phyloP scores from a whole-genome alignment of 257 asterid genomes.

The Ilex asprella region DNA sequence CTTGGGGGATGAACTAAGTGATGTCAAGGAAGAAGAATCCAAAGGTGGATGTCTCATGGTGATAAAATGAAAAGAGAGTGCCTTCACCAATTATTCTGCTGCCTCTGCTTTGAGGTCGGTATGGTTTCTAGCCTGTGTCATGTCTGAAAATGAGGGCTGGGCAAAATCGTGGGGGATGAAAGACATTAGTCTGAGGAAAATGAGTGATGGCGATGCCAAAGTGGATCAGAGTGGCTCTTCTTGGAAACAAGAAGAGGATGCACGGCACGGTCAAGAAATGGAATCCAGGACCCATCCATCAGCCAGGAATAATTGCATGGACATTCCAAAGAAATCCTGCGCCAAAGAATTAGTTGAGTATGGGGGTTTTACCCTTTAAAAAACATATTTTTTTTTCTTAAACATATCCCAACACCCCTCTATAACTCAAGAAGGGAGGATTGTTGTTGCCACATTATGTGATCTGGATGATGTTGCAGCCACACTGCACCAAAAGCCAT shows the following conservation, averaged over 20 bases:
- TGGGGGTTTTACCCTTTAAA: slow-evolving; percentile 38
- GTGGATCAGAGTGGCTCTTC: slow-evolving; percentile 55
- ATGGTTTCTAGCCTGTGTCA: slow-evolving; percentile 18
- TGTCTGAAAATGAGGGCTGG: slow-evolving; percentile 49
- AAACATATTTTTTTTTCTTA: slow-evolving; percentile 24
- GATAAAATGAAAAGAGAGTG: slow-evolving; percentile 38
- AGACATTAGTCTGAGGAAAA: slow-evolving; percentile 48
- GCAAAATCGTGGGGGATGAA: slow-evolving; percentile 47
- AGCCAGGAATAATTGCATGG: slow-evolving; percentile 44
- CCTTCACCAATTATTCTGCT: slow-evolving; percentile 37
- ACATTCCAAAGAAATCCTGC: slow-evolving; percentile 61
- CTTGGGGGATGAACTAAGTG: slow-evolving; percentile 49
- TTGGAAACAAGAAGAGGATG: slow-evolving; percentile 42
- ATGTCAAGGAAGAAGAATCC: slow-evolving; percentile 51
- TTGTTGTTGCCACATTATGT: slow-evolving; percentile 18
- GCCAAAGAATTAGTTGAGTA: slow-evolving; percentile 70
- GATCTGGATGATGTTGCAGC: slow-evolving; percentile 8
- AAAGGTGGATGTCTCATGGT: slow-evolving; percentile 50
- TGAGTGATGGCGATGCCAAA: slow-evolving; percentile 53
- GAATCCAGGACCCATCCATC: slow-evolving; percentile 56
- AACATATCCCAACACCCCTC: slow-evolving; percentile 41
- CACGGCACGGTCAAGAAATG: slow-evolving; percentile 53
- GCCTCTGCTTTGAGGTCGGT: slow-evolving; percentile 55
- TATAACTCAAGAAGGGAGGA: slow-evolving; percentile 32
- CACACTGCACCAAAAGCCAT: neutral